phyloP scores from a whole-genome alignment of 2,329 filamentous ascomycete species.

The Microdochium trichocladiopsis region DNA sequence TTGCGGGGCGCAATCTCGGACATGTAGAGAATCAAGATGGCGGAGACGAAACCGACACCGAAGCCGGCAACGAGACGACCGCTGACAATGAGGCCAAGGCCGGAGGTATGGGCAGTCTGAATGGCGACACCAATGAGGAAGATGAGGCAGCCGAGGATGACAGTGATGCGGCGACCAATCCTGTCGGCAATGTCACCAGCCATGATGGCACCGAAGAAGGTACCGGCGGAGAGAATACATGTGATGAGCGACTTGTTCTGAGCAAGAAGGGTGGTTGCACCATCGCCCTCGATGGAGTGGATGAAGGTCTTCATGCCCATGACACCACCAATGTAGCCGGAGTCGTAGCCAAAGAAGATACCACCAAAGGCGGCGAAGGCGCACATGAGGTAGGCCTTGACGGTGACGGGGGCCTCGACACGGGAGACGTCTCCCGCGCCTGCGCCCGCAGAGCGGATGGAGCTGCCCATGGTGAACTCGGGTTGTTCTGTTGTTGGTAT shows the following conservation, averaged over 20 bases:
- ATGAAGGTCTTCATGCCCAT: slow-evolving; percentile 29
- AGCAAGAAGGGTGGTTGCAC: slow-evolving; percentile 24
- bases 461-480: slow-evolving; percentile 8
- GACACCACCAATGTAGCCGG: slow-evolving; percentile 30
- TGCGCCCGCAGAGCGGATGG: slow-evolving; percentile 7
- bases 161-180: slow-evolving; percentile 65
- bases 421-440: slow-evolving; percentile 42
- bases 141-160: slow-evolving; percentile 64
- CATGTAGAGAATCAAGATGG: slow-evolving; percentile 82
- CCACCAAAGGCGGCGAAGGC: slow-evolving; percentile 24
- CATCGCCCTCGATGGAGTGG: slow-evolving; percentile 22
- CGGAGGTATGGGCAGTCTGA: slow-evolving; percentile 48
- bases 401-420: slow-evolving; percentile 50
- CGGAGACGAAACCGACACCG: slow-evolving; percentile 75
- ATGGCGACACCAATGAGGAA: slow-evolving; percentile 64
- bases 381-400: slow-evolving; percentile 38
- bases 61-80: slow-evolving; percentile 71
- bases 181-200: slow-evolving; percentile 72
- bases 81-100: slow-evolving; percentile 57
- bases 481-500: neutral
- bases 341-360: slow-evolving; percentile 33
- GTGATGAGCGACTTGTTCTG: slow-evolving; percentile 52
- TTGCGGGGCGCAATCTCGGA: slow-evolving; percentile 70
- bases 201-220: slow-evolving; percentile 72
- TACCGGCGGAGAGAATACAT: slow-evolving; percentile 70